These are phyloP conservation scores for Cephalotrichum gorgonifer DNA, from an alignment of 2,329 filamentous ascomycete species.

Conservation along the genomic window DNA sequence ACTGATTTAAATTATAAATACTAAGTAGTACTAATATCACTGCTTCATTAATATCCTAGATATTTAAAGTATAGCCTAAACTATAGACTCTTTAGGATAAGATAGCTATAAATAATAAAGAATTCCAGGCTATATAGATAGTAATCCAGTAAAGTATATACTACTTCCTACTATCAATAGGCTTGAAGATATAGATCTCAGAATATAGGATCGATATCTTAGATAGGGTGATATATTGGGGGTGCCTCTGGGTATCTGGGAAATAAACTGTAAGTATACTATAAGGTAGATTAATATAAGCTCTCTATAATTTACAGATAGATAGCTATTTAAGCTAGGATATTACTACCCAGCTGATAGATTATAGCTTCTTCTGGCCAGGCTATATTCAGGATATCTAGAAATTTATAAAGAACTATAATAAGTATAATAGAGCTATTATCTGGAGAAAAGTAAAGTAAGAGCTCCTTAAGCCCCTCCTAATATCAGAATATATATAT, in stretches of 20 bases:
- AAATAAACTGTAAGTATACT: neutral
- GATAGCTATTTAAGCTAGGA: neutral
- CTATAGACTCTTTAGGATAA: too few species aligned
- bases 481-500: neutral
- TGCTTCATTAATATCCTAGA: too few species aligned
- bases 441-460: neutral
- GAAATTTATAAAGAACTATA: neutral
- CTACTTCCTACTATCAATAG: neutral
- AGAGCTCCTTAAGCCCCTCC: neutral
- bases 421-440: neutral
- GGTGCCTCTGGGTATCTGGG: too few species aligned
- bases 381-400: neutral
- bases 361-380: neutral
- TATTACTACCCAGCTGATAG: neutral
- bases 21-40: too few species aligned
- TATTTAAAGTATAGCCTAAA: too few species aligned
- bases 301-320: neutral
- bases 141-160: too few species aligned
- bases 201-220: neutral
- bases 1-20: too few species aligned
- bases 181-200: neutral
- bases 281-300: neutral
- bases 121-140: too few species aligned
- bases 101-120: too few species aligned
- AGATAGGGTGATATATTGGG: neutral